These are phyloP conservation scores for Hypoxylon sp. DNA, from an alignment of 2,329 filamentous ascomycete genomes.

Conservation along the genomic window DNA sequence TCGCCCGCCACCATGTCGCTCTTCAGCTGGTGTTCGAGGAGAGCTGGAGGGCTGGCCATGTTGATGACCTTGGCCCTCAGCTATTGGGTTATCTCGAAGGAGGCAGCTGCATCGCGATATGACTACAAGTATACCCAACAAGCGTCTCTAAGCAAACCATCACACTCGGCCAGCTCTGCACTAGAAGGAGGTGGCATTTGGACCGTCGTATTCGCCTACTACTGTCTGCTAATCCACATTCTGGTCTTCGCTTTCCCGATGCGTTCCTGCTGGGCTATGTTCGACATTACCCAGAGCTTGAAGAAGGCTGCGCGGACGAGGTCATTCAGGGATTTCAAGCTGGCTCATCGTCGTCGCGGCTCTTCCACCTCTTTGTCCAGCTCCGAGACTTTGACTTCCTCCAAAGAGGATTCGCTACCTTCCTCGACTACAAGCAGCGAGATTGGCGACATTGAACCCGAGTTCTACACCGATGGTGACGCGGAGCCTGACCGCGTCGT, in stretches of 20 bases:
- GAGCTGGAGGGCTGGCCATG: constrained; percentile 70
- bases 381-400: constrained; percentile 67
- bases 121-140: constrained; percentile 61
- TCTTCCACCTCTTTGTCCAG: constrained; percentile 70
- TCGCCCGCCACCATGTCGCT: constrained; percentile 62
- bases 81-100: constrained; percentile 69
- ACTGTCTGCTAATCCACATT: constrained; percentile 75
- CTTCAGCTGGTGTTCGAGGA: constrained; percentile 68
- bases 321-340: constrained; percentile 64
- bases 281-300: constrained; percentile 68
- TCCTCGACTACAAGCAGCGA: constrained; percentile 66
- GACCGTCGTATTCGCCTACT: constrained; percentile 72
- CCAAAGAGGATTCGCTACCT: constrained; percentile 56
- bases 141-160: constrained; percentile 56
- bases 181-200: constrained; percentile 63
- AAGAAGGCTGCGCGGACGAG: constrained; percentile 62
- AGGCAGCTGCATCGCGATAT: constrained; percentile 61
- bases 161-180: constrained; percentile 53
- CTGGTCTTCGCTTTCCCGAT: constrained; percentile 75
- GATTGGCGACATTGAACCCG: constrained; percentile 65
- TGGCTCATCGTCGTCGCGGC: constrained; percentile 63
- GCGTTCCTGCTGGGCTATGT: constrained; percentile 73
- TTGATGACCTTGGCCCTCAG: constrained; percentile 64
- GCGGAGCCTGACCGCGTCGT: constrained; percentile 64
- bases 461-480: constrained; percentile 63